Base-by-base conservation (phyloP, 1,284 basidiomycete species). In the Stygiomarasmius scandens region DNA sequence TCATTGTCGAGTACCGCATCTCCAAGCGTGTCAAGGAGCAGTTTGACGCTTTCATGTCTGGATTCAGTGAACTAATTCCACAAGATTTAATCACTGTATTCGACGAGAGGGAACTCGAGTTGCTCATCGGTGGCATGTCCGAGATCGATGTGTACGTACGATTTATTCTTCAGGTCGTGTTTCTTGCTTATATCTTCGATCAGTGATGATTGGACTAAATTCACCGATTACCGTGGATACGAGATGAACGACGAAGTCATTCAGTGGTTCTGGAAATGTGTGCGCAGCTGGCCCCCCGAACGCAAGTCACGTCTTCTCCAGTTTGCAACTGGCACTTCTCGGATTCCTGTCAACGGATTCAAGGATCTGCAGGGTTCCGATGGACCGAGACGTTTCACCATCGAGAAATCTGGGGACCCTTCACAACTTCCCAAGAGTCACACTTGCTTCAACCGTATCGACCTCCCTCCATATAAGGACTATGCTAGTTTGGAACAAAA, bases 191-290 rank as follows among this genome's bases (percentile, higher is more conserved):
- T 11, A 3, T 55, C 29, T 16, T 20, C 32, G 52, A 53, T 19
- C 52, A 88, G 86, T 55, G 88, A 90, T 61, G 87, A 90, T 66
- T 89, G 87, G 87, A 85, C 84, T 55, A 90, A 89, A 69, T 89
- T 86, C 68, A 90, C 87, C 19, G 88, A 90, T 65, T 90, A 89
- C 69, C 82, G 86, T 61, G 86, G 83, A 19, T 89, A 89, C 65
- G 85, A 86, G 69, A 81, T 86, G 71, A 85, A 83, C 58, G 92
- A 94, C 67, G 89, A 93, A 66, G 95, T 97, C 48, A 94, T 97
- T 61, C 92, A 96, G 69, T 97, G 95, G 95, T 97, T 97, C 87
- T 97, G 95, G 95, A 91, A 96, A 76, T 93, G 92, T 66, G 90
- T 97, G 44, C 86, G 90, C 60, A 85, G 86, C 59, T 97, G 95